Evolutionary conservation across 176 grass and related monocot genomes (phyloP), one percentile per base, ranked within the genome.

Genomic region (Urochloa ruziziensis): DNA sequence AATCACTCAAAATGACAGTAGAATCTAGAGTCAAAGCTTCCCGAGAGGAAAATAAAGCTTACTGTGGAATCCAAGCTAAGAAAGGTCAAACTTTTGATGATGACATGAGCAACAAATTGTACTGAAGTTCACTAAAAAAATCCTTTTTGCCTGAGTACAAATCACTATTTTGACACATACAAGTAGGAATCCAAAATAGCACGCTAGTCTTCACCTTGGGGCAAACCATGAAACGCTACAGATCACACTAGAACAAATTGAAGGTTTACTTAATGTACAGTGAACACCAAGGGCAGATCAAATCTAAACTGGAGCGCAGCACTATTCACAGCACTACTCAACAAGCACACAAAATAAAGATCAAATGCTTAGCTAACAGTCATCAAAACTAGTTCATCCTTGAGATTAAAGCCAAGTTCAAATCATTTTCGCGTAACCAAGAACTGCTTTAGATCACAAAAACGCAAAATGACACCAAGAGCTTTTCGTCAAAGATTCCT

Each of bases 1-100:
- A 86, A 78, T 34, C 79, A 87, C 79, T 86, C 40, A 17, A 53
- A 64, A 85, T 36, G 69, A 88, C 49, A 77, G 63, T 39, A 52
- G 53, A 79, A 81, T 69, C 30, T 1, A 10, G 17, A 77, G 35
- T 17, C 66, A 90, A 78, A 51, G 37, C 29, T 65, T 67, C 43
- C 21, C 36, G 62, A n/a, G n/a, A n/a, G n/a, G n/a, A n/a, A n/a
- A n/a, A n/a, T n/a, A n/a, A n/a, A n/a, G 60, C 49, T 80, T 74
- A 19, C 48, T 30, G 43, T 56, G 35, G 77, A 82, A 89, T 71
- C 67, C 62, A 82, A 63, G 54, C 14, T 71, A 42, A 46, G 35
- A 86, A 80, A 53, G 61, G 71, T 46, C 36, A 81, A 75, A 76
- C 23, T 35, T 82, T 77, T 71, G 66, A 14, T 53, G 27, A 67